Evolutionary conservation across 2,329 filamentous ascomycete genomes (phyloP), one percentile per base, ranked within the genome.

Genomic region (Ceratocystis alfenasii): DNA sequence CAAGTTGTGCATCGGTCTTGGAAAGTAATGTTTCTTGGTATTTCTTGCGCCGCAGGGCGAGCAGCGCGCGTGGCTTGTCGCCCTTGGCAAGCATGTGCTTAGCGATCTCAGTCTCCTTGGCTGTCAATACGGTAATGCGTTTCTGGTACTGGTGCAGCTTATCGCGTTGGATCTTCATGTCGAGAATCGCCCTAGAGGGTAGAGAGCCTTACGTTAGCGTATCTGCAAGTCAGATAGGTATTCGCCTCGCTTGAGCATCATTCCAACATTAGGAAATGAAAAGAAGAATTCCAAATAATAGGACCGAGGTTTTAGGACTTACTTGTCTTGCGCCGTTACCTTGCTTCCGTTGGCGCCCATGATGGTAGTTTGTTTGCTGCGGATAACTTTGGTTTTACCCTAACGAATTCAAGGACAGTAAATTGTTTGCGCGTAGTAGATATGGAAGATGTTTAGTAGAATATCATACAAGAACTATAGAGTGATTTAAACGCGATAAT

Each of bases 151-250:
- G 91, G 73, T 95, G 92, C 2, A 99, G 87, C 76, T 91, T 95
- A 80, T 99, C 94, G 75, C 94, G 92, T 79, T 97, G 93, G 77
- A 86, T 90, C 79, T 97, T 97, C 79, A 97, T 88, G 78, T 97
- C 92, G 73, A 97, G 87, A 76, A 97, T 96, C 68, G 93, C 93
- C 79, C 92, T 96, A 74, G 15, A 57, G 8, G 1, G 53, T 8
- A 12, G 22, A 57, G 53, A 10, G 25, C 59, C 25, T 33, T 60
- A 20, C 5, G 62, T 59, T 33, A 63, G 62, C 22, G 30, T 30
- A 17, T 5, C 15, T 57, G 25, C 1, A 30, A 41, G 36, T 15
- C 36, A 15, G 36, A 1, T 41, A 41, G 36, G 10, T 41, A 41
- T 41, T 15, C 2, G 5, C 22, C 53, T 30, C 2, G n/a, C 46